Base-by-base conservation (phyloP, 495 filamentous ascomycete genomes). In the Daldinia grandis region DNA sequence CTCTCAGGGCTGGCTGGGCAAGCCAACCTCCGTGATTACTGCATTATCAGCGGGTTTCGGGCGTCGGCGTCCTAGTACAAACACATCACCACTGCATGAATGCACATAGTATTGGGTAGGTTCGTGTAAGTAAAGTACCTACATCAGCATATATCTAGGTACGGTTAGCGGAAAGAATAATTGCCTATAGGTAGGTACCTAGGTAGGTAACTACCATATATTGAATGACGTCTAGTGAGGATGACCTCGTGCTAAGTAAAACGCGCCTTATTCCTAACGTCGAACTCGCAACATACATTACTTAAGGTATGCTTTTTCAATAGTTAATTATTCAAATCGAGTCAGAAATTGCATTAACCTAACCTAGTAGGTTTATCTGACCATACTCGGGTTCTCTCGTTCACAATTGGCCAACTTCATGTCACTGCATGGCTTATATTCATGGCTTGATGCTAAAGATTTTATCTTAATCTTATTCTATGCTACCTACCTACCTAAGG, bases 1-100 rank as follows among this genome's bases (percentile, higher is more conserved):
- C 38, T 35, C 49, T 53, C 49, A 28, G 12, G 4, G 33, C 9
- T 5, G 9, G 33, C 33, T 14, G 33, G 33, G 33, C 33, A 53
- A 62, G 56, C 64, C 66, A 63, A 25, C 66, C 66, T 64, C 60
- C 60, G 40, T 64, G 31, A 59, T 64, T 28, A 47, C 42, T 47
- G 19, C 42, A 47, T 47, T 19, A 24, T 24, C 42, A 47, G 42
- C 42, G 15, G 42, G 42, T 47, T 47, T 47, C 42, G 42, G 42
- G 42, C 17, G 7, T 47, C 2, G 42, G 42, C 42, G 21, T 47
- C 21, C 19, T 47, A 47, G 19, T 9, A 21, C 42, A 24, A 4
- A 47, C 9, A 47, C 9, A 3, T 47, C 21, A 24, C 17, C 4
- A 9, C 42, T 21, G 42, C 17, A 47, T 47, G 3, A 47, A 28